phyloP scores from a whole-genome alignment of 2,329 filamentous ascomycete genomes.

The Tolypocladium inflatum region DNA sequence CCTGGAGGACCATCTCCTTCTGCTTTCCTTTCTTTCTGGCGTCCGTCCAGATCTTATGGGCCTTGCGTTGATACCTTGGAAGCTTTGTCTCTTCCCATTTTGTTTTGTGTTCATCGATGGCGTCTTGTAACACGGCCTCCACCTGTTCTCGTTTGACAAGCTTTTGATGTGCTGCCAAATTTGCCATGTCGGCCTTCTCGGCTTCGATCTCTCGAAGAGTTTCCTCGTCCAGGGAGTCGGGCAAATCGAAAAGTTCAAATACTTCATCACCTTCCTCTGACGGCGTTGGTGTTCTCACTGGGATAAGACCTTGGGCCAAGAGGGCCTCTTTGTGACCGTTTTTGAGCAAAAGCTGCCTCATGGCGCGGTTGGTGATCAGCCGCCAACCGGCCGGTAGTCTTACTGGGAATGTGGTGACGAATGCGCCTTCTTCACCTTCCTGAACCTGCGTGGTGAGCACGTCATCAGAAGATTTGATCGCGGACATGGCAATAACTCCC shows the following conservation, averaged over 20 bases:
- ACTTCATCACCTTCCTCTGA: slow-evolving; percentile 25
- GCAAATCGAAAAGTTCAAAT: slow-evolving; percentile 28
- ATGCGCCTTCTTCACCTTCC: slow-evolving; percentile 11
- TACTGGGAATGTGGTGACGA: slow-evolving; percentile 15
- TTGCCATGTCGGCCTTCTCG: slow-evolving; percentile 18
- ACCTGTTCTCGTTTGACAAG: slow-evolving; percentile 37
- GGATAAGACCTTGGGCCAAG: slow-evolving; percentile 4
- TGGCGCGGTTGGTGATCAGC: slow-evolving; percentile 28
- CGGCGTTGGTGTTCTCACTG: slow-evolving; percentile 8
- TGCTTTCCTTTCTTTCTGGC: slow-evolving; percentile 34
- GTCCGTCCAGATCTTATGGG: slow-evolving; percentile 51
- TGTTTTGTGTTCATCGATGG: slow-evolving; percentile 37
- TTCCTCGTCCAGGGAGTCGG: slow-evolving; percentile 36
- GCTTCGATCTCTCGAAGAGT: slow-evolving; percentile 53
- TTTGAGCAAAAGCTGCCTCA: slow-evolving; percentile 29
- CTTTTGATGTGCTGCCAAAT: slow-evolving; percentile 4
- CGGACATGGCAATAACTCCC: slow-evolving; percentile 14
- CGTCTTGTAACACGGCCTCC: slow-evolving; percentile 40
- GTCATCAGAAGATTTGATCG: slow-evolving; percentile 12
- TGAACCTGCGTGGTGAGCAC: slow-evolving; percentile 13
- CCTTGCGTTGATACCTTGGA: slow-evolving; percentile 44
- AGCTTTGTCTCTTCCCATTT: slow-evolving; percentile 52
- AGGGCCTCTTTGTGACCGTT: slow-evolving; percentile 12
- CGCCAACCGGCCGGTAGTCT: slow-evolving; percentile 31
- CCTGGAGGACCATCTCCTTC: slow-evolving; percentile 29